Percentiles rank a stretch among this genome's conserved stretches.
Evolutionary conservation across 129 eudicot genomes (phyloP).

Genomic region (Arctium minus): DNA sequence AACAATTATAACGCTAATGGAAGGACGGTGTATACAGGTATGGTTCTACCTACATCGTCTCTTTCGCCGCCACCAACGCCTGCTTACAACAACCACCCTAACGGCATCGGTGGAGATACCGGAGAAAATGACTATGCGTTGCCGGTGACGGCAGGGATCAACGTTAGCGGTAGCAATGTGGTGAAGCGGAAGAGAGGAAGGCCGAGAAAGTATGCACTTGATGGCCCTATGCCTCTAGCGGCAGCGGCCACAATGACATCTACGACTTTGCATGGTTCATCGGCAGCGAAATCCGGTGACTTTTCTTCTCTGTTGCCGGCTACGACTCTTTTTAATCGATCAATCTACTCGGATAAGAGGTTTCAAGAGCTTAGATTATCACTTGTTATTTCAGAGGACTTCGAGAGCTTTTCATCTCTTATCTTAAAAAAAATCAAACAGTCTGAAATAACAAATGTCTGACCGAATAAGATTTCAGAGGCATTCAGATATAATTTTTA

Average conservation of each 20-base stretch:
- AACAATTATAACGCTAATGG: conserved; percentile 27
- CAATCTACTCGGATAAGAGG: no score
- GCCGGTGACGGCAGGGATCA: conserved; percentile 4
- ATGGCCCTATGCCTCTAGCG: conserved; percentile 10
- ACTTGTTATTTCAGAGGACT: no score
- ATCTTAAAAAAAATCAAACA: no score
- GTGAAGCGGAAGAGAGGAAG: conserved; percentile 46
- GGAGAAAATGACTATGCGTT: not conserved
- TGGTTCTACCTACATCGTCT: conserved; percentile 20
- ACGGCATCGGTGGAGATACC: no score
- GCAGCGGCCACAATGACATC: not conserved
- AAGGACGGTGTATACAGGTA: conserved; percentile 18
- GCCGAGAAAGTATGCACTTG: conserved; percentile 39
- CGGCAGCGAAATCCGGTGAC: not conserved
- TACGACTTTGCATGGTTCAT: not conserved
- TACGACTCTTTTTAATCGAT: no score
- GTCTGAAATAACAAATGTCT: no score
- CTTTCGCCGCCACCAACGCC: not conserved
- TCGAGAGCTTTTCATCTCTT: no score
- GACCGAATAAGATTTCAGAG: no score
- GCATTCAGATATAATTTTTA: no score
- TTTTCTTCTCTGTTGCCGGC: not conserved
- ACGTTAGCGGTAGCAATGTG: not conserved
- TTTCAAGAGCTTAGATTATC: no score
- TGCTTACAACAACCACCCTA: no score